Conservation (phyloP, 345 rosid genomes). For the Litchi chinensis region DNA sequence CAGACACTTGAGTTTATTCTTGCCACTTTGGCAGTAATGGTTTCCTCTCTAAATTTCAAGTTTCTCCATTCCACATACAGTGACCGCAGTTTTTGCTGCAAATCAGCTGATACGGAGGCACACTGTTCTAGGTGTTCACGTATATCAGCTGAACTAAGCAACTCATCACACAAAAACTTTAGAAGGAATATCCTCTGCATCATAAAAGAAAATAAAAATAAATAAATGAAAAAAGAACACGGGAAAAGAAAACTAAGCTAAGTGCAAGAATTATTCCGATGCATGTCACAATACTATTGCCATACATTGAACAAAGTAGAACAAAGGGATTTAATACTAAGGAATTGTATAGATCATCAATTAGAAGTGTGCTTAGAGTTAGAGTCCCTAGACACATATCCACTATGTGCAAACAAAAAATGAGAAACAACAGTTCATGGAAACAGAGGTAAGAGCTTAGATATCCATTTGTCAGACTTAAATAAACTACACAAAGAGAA, state of each 20-base stretch:
- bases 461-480: not conserved
- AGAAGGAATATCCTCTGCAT: slow-evolving; percentile 39
- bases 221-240: not conserved
- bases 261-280: not conserved
- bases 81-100: slow-evolving; percentile 39
- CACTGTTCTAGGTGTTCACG: slow-evolving; percentile 40
- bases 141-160: slow-evolving; percentile 29
- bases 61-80: slow-evolving; percentile 33
- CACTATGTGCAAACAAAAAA: not conserved
- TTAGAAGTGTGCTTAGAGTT: not conserved
- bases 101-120: slow-evolving; percentile 29
- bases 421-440: not conserved
- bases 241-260: not conserved
- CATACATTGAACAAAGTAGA: not conserved
- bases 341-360: not conserved
- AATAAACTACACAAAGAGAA: not conserved
- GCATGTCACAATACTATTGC: not conserved
- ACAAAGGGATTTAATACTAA: not conserved
- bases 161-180: slow-evolving; percentile 39
- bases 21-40: slow-evolving; percentile 22
- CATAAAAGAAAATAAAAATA: not conserved
- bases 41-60: slow-evolving; percentile 33
- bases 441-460: not conserved
- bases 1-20: slow-evolving; percentile 19
- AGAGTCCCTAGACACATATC: not conserved